A percentile compares a stretch with the other conserved stretches of the same genome.
phyloP scores from a whole-genome alignment of 768 basidiomycete genomes.

The Hebeloma cylindrosporum region DNA sequence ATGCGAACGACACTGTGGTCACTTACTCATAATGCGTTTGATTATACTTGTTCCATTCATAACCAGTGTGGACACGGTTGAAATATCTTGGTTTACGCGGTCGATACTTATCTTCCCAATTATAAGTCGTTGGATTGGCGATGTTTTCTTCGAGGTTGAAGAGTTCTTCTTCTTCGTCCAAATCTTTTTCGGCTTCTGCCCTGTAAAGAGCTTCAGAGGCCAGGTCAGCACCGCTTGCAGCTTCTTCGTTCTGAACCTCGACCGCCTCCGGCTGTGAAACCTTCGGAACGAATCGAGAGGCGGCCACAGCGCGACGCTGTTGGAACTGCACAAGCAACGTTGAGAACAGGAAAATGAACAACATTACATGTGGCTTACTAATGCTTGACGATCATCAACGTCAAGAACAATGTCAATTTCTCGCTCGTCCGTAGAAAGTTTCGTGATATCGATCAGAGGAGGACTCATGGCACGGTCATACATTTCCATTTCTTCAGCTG shows the following conservation, averaged over 20 bases:
- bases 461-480: conserved; percentile 91
- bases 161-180: conserved; percentile 94
- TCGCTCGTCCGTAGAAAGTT: conserved; percentile 73
- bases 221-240: conserved; percentile 65
- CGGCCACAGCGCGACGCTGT: conserved; percentile 78
- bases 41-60: conserved; percentile 99
- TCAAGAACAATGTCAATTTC: conserved; percentile 76
- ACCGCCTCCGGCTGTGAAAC: conserved; percentile 54
- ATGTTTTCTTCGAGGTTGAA: conserved; percentile 94
- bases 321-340: conserved; percentile 51
- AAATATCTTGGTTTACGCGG: conserved; percentile 98
- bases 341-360: conserved; percentile 10
- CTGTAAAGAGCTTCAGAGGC: conserved; percentile 90
- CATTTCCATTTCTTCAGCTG: conserved; percentile 69
- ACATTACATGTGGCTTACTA: conserved; percentile 46
- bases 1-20: conserved; percentile 1
- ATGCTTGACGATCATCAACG: conserved; percentile 55
- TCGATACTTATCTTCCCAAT: conserved; percentile 98
- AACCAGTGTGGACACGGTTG: conserved; percentile 98
- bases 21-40: conserved; percentile 99
- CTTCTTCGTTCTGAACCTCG: conserved; percentile 57
- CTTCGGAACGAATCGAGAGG: conserved; percentile 87
- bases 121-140: conserved; percentile 79
- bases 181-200: conserved; percentile 87
- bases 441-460: conserved; percentile 66